Conservation (phyloP, 441 rosid genomes). For the Pelargonium myrrhifolium region DNA sequence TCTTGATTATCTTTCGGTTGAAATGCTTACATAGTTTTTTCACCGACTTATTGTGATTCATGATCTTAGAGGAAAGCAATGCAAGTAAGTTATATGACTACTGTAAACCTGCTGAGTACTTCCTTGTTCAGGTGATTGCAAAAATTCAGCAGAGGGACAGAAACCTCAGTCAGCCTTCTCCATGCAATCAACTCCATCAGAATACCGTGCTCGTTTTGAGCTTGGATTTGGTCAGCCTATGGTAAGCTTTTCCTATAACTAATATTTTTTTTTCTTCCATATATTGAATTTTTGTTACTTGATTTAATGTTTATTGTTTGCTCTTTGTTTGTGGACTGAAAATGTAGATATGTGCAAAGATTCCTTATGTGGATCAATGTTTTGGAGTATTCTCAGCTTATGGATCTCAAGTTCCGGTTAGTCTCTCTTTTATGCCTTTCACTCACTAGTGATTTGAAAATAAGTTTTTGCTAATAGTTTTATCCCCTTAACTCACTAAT, state of each 20-base stretch:
- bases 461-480: constrained; percentile 7
- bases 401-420: constrained; percentile 57
- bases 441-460: not conserved
- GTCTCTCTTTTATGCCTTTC: constrained; percentile 18
- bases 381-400: constrained; percentile 61
- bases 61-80: no score
- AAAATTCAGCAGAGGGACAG: constrained; percentile 38
- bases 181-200: constrained; percentile 43
- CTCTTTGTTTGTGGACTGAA: constrained; percentile 14
- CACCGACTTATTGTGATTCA: not conserved
- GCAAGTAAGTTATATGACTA: not conserved
- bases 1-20: no score
- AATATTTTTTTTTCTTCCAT: no score
- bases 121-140: constrained; percentile 44
- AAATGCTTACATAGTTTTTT: no score
- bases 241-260: constrained; percentile 29
- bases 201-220: constrained; percentile 40
- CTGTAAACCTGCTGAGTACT: constrained; percentile 4
- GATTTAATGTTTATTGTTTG: constrained; percentile 2
- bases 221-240: constrained; percentile 54
- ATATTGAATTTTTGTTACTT: no score
- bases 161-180: constrained; percentile 43
- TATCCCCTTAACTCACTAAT: constrained; percentile 4
- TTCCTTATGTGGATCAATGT: constrained; percentile 53
- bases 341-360: constrained; percentile 50